These are phyloP conservation scores for Amorphotheca resinae DNA, from an alignment of 495 filamentous ascomycete genomes.

Conservation along the genomic window DNA sequence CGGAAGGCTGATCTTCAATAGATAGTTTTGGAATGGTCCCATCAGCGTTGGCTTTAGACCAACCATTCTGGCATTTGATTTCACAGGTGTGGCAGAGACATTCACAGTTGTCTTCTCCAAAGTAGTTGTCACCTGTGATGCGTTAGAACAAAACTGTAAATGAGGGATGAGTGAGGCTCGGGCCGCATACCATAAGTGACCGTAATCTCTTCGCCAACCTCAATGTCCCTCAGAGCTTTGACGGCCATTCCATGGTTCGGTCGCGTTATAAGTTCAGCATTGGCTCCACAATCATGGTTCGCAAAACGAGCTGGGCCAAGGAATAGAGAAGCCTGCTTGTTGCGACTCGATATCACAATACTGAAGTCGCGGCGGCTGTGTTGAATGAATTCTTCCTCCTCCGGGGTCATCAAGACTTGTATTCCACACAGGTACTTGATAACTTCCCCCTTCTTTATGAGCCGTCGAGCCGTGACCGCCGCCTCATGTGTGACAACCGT, in stretches of 20 bases:
- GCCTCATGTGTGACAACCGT: slow-evolving; percentile 85
- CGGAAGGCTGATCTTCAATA: slow-evolving; percentile 15
- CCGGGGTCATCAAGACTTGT: slow-evolving; percentile 75
- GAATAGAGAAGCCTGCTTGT: slow-evolving; percentile 78
- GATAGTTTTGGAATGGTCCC: slow-evolving; percentile 16
- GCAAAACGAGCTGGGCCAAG: slow-evolving; percentile 91
- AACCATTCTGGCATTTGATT: slow-evolving; percentile 61
- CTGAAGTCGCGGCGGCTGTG: slow-evolving; percentile 81
- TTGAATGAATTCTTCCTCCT: slow-evolving; percentile 75
- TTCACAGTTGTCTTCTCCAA: slow-evolving; percentile 88
- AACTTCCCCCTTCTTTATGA: slow-evolving; percentile 65
- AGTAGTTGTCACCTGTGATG: slow-evolving; percentile 65
- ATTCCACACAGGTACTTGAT: slow-evolving; percentile 87
- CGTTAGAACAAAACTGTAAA: too few relatives aligned
- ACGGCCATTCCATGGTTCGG: slow-evolving; percentile 83
- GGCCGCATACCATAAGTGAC: slow-evolving; percentile 62
- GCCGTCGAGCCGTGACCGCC: slow-evolving; percentile 67
- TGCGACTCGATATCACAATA: slow-evolving; percentile 84
- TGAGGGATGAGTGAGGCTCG: too few relatives aligned
- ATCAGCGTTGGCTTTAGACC: slow-evolving; percentile 33
- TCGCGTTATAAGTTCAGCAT: slow-evolving; percentile 70
- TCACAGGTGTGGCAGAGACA: slow-evolving; percentile 90
- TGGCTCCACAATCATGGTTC: slow-evolving; percentile 94
- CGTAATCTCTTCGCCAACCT: slow-evolving; percentile 85
- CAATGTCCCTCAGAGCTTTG: slow-evolving; percentile 64